phyloP scores from a whole-genome alignment of 805 yeast species.

The Geotrichum ghanense region DNA sequence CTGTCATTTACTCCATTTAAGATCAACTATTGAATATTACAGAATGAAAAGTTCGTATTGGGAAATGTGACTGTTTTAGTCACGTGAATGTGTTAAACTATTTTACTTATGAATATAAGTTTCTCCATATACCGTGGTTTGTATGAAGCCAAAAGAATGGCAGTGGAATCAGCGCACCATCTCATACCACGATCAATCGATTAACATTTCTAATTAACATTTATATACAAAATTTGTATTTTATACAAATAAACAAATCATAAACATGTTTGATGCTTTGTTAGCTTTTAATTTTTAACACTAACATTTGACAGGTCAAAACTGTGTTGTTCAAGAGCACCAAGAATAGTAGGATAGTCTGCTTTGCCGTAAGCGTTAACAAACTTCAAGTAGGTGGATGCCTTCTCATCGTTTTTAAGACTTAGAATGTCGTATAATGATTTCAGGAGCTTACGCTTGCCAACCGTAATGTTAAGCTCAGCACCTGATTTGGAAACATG shows the following conservation, averaged over 20 bases:
- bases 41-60: too few relatives aligned
- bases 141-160: too few relatives aligned
- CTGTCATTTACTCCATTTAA: too few relatives aligned
- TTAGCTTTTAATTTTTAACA: constrained; percentile 10
- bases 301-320: constrained; percentile 23
- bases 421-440: constrained; percentile 22
- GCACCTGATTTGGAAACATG: constrained; percentile 31
- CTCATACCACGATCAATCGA: too few relatives aligned
- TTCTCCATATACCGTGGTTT: too few relatives aligned
- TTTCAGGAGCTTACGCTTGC: constrained; percentile 51
- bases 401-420: constrained; percentile 32
- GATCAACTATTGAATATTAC: too few relatives aligned
- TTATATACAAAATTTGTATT: constrained; percentile 5
- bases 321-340: constrained; percentile 34
- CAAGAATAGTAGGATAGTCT: constrained; percentile 38
- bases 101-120: too few relatives aligned
- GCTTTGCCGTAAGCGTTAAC: constrained; percentile 32
- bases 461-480: constrained; percentile 42
- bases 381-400: constrained; percentile 38
- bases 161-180: too few relatives aligned
- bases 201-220: too few relatives aligned
- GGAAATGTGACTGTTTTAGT: too few relatives aligned
- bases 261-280: constrained; percentile 18
- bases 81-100: too few relatives aligned
- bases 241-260: background rate